These are phyloP conservation scores for Xerocomellus chrysenteron DNA, from an alignment of 768 basidiomycete species.

Conservation along the genomic window DNA sequence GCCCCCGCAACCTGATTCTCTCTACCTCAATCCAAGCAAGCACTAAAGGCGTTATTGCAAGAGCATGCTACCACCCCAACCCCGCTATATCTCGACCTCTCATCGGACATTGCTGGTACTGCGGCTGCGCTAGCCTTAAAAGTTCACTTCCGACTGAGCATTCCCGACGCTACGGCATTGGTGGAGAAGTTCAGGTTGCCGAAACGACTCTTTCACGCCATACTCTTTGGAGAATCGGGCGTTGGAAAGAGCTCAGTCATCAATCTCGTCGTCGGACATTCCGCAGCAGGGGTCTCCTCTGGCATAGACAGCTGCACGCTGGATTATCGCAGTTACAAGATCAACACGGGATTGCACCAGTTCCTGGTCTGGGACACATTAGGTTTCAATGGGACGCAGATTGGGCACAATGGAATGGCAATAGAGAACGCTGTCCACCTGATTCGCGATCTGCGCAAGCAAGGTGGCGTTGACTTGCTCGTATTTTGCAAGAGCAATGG, in stretches of 20 bases:
- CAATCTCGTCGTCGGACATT: slow-evolving; percentile 36
- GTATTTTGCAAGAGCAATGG: slow-evolving; percentile 35
- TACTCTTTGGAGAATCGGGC: slow-evolving; percentile 43
- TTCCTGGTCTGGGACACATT: slow-evolving; percentile 35
- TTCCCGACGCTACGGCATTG: slow-evolving; percentile 10
- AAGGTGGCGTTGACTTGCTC: slow-evolving; percentile 39
- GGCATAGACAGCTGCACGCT: slow-evolving; percentile 36
- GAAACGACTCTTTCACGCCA: slow-evolving; percentile 24
- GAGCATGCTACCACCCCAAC: slow-evolving; percentile 5
- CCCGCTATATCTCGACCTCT: slow-evolving; percentile 17
- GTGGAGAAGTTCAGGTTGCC: slow-evolving; percentile 12
- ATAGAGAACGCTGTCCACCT: slow-evolving; percentile 29
- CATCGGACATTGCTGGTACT: background rate
- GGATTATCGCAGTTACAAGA: slow-evolving; percentile 20
- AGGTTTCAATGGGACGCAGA: slow-evolving; percentile 25
- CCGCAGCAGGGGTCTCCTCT: slow-evolving; percentile 26
- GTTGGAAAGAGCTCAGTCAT: slow-evolving; percentile 42
- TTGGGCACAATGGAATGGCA: slow-evolving; percentile 12
- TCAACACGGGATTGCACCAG: slow-evolving; percentile 17
- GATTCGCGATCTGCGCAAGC: slow-evolving; percentile 26
- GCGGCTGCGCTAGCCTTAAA: slow-evolving; percentile 5
- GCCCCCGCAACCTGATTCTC: background rate
- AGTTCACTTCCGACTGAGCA: slow-evolving; percentile 9
- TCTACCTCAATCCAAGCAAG: slow-evolving; percentile 14
- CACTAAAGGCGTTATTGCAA: slow-evolving; percentile 9